Percentiles rank a stretch among this genome's conserved stretches.
These are phyloP conservation scores for Heliamphora exappendiculata DNA, from an alignment of 148 eudicot genomes.

Conservation along the genomic window DNA sequence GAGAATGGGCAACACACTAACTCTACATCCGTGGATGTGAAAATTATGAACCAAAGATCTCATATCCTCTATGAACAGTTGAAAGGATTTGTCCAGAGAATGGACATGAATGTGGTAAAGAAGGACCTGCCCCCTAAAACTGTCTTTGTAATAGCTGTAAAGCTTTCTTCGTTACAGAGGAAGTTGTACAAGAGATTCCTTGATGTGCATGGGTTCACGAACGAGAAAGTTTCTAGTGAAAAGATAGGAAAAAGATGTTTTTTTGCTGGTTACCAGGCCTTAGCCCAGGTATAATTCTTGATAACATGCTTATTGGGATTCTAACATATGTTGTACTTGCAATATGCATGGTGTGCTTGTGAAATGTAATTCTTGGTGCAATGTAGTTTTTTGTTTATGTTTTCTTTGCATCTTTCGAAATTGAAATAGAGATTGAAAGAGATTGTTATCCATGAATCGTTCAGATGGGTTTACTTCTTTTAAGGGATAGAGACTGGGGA, in stretches of 20 bases:
- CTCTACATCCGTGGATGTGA: slow-evolving; percentile 84
- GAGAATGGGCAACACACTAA: slow-evolving; percentile 91
- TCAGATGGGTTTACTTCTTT: background rate
- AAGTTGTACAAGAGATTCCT: slow-evolving; percentile 77
- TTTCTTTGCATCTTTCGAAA: background rate
- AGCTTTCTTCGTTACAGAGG: slow-evolving; percentile 78
- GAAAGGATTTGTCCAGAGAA: slow-evolving; percentile 95
- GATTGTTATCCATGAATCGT: background rate
- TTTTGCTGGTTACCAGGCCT: slow-evolving; percentile 88
- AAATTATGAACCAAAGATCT: slow-evolving; percentile 94
- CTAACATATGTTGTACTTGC: background rate
- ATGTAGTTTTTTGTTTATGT: background rate
- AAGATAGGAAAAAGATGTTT: slow-evolving; percentile 52
- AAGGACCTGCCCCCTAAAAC: slow-evolving; percentile 95
- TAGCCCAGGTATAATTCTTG: slow-evolving; percentile 62
- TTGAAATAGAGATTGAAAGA: background rate
- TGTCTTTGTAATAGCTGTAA: slow-evolving; percentile 85
- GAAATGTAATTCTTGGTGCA: background rate
- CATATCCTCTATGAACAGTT: slow-evolving; percentile 89
- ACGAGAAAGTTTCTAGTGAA: slow-evolving; percentile 52
- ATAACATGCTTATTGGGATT: background rate
- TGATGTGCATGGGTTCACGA: slow-evolving; percentile 78
- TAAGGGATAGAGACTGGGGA: background rate
- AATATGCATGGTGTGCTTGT: background rate
- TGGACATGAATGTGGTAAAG: slow-evolving; percentile 97